Conservation (phyloP, 2,329 filamentous ascomycete species). For the Ophiocordyceps polyrhachis-furcata region DNA sequence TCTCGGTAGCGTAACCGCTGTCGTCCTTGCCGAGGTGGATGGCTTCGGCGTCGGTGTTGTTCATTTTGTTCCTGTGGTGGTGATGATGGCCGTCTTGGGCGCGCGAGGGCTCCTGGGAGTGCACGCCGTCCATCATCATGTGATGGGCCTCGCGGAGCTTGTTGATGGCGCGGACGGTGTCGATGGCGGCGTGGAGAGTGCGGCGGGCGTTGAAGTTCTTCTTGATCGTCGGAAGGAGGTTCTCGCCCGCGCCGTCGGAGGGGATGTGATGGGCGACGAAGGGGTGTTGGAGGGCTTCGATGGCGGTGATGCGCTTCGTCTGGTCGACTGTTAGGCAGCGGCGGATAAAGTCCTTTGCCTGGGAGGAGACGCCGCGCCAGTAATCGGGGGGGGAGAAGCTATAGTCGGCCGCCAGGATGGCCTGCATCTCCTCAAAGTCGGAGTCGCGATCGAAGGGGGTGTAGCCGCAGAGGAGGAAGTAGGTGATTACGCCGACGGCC, state of each 20-base stretch:
- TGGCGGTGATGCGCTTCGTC: slow-evolving; percentile 71
- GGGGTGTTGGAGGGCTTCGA: slow-evolving; percentile 51
- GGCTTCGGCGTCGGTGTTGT: slow-evolving; percentile 25
- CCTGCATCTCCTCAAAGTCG: slow-evolving; percentile 98
- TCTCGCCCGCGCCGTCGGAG: slow-evolving; percentile 31
- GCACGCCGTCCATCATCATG: slow-evolving; percentile 42
- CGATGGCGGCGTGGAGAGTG: slow-evolving; percentile 51
- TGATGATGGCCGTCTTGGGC: slow-evolving; percentile 7
- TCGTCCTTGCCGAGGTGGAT: slow-evolving; percentile 23
- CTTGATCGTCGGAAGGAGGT: slow-evolving; percentile 49
- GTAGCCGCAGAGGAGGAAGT: slow-evolving; percentile 94
- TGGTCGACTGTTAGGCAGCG: slow-evolving; percentile 85
- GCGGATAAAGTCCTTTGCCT: slow-evolving; percentile 81
- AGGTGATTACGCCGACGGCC: slow-evolving; percentile 97
- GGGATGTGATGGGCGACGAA: slow-evolving; percentile 39
- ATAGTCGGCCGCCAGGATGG: slow-evolving; percentile 92
- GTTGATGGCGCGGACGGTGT: slow-evolving; percentile 53
- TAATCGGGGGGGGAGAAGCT: slow-evolving; percentile 87
- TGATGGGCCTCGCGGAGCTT: slow-evolving; percentile 47
- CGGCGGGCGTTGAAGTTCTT: slow-evolving; percentile 57
- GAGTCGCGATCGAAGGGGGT: slow-evolving; percentile 95
- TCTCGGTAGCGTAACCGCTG: slow-evolving; percentile 29
- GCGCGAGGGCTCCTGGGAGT: slow-evolving; percentile 28
- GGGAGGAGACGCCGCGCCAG: slow-evolving; percentile 80
- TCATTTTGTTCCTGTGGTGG: background rate